Conservation (phyloP, 257 asterid genomes). For the Thymus quinquecostatus region DNA sequence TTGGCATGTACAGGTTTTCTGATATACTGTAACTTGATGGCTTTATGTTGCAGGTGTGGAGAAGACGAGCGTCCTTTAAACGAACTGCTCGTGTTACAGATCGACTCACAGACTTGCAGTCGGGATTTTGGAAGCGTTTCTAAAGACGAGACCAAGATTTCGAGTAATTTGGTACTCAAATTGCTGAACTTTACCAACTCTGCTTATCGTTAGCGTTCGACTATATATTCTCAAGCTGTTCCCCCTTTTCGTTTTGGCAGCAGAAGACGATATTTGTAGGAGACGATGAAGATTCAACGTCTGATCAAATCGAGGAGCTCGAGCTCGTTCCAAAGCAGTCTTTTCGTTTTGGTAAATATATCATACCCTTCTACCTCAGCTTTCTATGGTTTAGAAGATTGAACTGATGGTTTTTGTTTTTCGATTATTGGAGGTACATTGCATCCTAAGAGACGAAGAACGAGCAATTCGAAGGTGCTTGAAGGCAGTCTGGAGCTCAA, state of each 20-base stretch:
- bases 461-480: slow-evolving; percentile 40
- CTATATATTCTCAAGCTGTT: not conserved
- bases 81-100: slow-evolving; percentile 74
- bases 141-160: slow-evolving; percentile 45
- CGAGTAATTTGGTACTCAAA: slow-evolving; percentile 41
- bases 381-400: not conserved
- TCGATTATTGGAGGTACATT: slow-evolving; percentile 51
- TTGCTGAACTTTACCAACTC: not conserved
- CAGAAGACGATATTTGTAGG: slow-evolving; percentile 39
- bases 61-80: slow-evolving; percentile 91
- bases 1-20: not conserved
- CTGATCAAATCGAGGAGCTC: slow-evolving; percentile 50
- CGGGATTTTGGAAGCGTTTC: slow-evolving; percentile 33
- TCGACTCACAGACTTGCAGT: slow-evolving; percentile 40
- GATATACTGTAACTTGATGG: slow-evolving; percentile 5
- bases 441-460: slow-evolving; percentile 77
- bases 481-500: slow-evolving; percentile 46
- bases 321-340: slow-evolving; percentile 48
- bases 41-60: slow-evolving; percentile 67
- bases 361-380: not conserved
- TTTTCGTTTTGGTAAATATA: slow-evolving; percentile 49
- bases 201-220: not conserved
- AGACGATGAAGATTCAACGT: slow-evolving; percentile 40
- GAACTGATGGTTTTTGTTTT: slow-evolving; percentile 8
- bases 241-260: slow-evolving; percentile 27